phyloP scores from a whole-genome alignment of 768 basidiomycete genomes.

The Mycena polygramma region DNA sequence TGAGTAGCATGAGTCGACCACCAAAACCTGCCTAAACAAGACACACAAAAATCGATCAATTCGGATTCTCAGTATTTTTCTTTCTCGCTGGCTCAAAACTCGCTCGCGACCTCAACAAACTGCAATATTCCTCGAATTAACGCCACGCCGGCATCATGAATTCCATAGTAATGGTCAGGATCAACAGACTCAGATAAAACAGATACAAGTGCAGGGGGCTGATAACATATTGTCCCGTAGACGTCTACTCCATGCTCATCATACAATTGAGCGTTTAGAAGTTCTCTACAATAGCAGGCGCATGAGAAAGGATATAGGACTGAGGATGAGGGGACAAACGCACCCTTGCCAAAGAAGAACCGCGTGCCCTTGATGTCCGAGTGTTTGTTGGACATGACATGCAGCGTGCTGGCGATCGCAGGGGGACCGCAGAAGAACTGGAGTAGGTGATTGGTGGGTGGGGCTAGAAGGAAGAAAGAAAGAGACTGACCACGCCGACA shows the following conservation, averaged over 20 bases:
- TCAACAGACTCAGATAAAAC: constrained; percentile 35
- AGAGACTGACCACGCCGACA: constrained; percentile 80
- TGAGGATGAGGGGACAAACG: constrained; percentile 34
- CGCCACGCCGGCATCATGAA: constrained; percentile 11
- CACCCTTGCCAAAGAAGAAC: constrained; percentile 79
- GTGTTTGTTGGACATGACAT: constrained; percentile 73
- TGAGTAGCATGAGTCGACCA: not conserved
- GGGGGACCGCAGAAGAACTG: constrained; percentile 76
- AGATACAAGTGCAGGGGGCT: constrained; percentile 30
- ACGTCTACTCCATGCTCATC: constrained; percentile 18
- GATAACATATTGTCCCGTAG: constrained; percentile 26
- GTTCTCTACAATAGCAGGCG: constrained; percentile 30
- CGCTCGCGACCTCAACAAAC: not conserved
- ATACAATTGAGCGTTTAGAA: constrained; percentile 26
- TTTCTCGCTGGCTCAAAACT: no score
- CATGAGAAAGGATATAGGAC: not conserved
- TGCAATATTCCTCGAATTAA: not conserved
- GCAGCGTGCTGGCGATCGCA: constrained; percentile 66
- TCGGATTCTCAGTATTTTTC: no score
- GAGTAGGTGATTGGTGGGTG: not conserved
- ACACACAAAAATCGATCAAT: no score
- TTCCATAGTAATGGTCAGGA: constrained; percentile 27
- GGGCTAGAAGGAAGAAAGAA: not conserved
- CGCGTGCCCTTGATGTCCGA: constrained; percentile 66
- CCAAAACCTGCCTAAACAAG: not conserved